Conservation (phyloP, 371 early-diverging fungal genomes). For the Mortierella sp. region DNA sequence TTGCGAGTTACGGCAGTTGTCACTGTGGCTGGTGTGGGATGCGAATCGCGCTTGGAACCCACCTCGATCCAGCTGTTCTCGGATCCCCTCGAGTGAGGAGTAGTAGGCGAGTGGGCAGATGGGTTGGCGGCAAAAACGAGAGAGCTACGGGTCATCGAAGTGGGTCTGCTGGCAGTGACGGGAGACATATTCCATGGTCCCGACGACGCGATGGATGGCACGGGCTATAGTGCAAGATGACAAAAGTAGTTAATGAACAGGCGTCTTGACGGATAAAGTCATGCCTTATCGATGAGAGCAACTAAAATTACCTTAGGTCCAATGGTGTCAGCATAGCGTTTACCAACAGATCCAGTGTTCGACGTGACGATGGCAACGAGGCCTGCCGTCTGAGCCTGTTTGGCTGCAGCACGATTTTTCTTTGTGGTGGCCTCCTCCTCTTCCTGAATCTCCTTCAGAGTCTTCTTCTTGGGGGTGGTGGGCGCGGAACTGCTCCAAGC, state of each 20-base stretch:
- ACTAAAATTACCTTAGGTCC: conserved; percentile 41
- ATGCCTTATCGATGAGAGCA: background rate
- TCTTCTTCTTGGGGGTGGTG: conserved; percentile 72
- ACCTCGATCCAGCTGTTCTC: conserved; percentile 58
- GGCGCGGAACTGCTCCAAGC: conserved; percentile 73
- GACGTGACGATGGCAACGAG: conserved; percentile 64
- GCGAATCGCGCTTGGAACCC: conserved; percentile 26
- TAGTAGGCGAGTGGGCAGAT: conserved; percentile 30
- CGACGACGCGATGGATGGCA: conserved; percentile 10
- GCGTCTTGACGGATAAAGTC: background rate
- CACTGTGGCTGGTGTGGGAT: conserved; percentile 9
- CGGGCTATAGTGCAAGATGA: conserved; percentile 13
- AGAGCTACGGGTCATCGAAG: conserved; percentile 21
- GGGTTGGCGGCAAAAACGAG: conserved; percentile 37
- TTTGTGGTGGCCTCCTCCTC: conserved; percentile 77
- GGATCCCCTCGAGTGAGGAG: conserved; percentile 17
- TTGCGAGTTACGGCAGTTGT: conserved; percentile 47
- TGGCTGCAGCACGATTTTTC: conserved; percentile 53
- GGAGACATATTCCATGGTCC: conserved; percentile 42
- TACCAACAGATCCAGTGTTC: conserved; percentile 29
- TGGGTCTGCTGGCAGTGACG: conserved; percentile 16
- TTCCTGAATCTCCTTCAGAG: conserved; percentile 81
- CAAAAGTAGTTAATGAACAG: background rate
- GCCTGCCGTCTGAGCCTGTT: conserved; percentile 56
- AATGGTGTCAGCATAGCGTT: conserved; percentile 48